phyloP scores from a whole-genome alignment of 371 early-diverging fungal genomes.

The Mucor racemosus region DNA sequence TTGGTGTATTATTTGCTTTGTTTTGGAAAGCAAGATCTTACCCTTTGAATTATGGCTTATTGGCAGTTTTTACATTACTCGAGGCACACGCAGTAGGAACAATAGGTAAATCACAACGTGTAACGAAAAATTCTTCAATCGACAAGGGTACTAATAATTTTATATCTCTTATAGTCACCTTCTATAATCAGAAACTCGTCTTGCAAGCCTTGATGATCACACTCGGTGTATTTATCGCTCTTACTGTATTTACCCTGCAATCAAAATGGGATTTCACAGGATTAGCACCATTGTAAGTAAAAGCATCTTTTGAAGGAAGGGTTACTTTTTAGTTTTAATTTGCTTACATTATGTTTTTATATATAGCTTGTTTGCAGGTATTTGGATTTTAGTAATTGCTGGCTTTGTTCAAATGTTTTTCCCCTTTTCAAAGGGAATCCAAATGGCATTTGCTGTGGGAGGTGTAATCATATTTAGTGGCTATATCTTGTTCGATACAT shows the following conservation, averaged over 20 bases:
- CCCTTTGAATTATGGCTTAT: conserved; percentile 68
- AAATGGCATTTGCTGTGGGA: conserved; percentile 68
- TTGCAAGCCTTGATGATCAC: conserved; percentile 79
- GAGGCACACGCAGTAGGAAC: conserved; percentile 74
- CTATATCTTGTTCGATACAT: conserved; percentile 77
- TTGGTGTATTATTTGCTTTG: conserved; percentile 62
- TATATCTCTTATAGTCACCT: conserved; percentile 47
- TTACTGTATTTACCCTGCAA: conserved; percentile 81
- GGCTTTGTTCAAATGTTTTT: conserved; percentile 74
- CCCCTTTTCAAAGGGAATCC: conserved; percentile 65
- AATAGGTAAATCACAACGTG: conserved; percentile 40
- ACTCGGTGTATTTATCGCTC: conserved; percentile 69
- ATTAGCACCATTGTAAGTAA: conserved; percentile 63
- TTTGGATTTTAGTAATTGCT: conserved; percentile 65
- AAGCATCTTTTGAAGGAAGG: neutral
- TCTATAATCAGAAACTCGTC: conserved; percentile 62
- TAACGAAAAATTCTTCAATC: neutral
- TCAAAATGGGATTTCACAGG: conserved; percentile 75
- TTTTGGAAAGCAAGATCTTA: conserved; percentile 65
- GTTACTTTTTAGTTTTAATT: neutral
- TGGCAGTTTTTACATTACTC: conserved; percentile 68
- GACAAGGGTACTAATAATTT: neutral
- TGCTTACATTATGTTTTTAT: neutral
- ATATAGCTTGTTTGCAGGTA: conserved; percentile 59
- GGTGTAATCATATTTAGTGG: conserved; percentile 75